Base-by-base conservation (phyloP, 345 rosid genomes). In the Melastoma malabathricum region DNA sequence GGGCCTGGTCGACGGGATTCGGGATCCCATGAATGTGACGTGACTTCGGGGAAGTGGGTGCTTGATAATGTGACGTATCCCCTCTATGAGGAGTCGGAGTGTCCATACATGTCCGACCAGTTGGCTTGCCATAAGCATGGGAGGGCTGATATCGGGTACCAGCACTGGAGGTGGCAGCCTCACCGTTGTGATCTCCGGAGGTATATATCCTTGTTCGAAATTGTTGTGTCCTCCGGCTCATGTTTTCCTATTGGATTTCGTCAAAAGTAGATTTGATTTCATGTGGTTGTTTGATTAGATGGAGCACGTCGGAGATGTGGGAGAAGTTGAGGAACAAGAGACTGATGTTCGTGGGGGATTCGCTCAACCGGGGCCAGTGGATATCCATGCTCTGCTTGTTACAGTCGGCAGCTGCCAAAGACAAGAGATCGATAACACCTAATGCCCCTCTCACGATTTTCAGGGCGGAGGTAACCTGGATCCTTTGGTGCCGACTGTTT, bases 31-130 rank as follows among this genome's bases (percentile, higher is more conserved):
- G 71, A 57, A 9, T 92, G 98, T 56, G 87, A 92, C 66, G 68
- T 92, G 58, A 84, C 87, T 56, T 72, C 80, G 0, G 98, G 98
- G 51, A 92, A 66, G 55, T 92, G 98, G 98, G 83, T 87, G 9
- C 77, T 79, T 48, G 98, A 92, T 63, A 81, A 82, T 47, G 16
- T 18, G 12, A 78, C 95, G 12, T 70, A 77, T 61, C 98, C 97
- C 1, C 68, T 82, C n/a, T 84, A 92, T 69, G 66, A 70, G 15
- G 98, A 84, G 68, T 79, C 95, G 18, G 64, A 70, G 6, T 92
- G 98, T 50, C 98, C 96, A 1, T 92, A 92, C 63, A 92, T 92
- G 97, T 92, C 98, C 9, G 98, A 92, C 59, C 98, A 92, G 62
- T 34, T 92, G 67, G 95, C 98, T 10, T 92, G 98, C 50, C 89